Evolutionary conservation across 2,329 filamentous ascomycete genomes (phyloP).

Genomic region (Cytospora piceae): DNA sequence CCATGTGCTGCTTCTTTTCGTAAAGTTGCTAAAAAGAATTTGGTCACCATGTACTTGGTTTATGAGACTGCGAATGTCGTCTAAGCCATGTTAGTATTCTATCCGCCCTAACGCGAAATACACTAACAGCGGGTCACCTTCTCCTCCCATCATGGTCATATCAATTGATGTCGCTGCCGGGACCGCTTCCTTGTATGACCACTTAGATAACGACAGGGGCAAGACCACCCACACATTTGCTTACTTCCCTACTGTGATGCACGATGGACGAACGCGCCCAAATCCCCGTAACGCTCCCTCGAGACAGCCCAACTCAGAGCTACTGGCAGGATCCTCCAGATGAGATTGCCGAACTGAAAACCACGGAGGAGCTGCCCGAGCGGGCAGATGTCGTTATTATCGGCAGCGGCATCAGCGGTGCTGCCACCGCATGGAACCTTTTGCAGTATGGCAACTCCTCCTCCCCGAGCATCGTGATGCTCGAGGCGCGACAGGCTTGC

Average conservation of each 20-base stretch:
- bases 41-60: neutral
- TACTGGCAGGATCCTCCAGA: constrained; percentile 65
- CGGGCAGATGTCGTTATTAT: constrained; percentile 64
- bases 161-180: neutral
- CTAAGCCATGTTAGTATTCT: neutral
- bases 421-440: constrained; percentile 60
- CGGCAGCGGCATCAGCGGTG: constrained; percentile 68
- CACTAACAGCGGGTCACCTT: neutral
- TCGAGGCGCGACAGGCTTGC: constrained; percentile 68
- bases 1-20: too few relatives aligned
- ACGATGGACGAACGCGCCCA: constrained; percentile 43
- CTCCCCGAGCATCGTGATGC: constrained; percentile 56
- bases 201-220: neutral
- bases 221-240: neutral
- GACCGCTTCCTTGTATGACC: neutral
- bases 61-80: neutral
- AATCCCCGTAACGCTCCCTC: constrained; percentile 51
- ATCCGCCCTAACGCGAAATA: rapidly evolving
- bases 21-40: too few relatives aligned
- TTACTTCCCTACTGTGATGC: neutral
- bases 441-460: constrained; percentile 35
- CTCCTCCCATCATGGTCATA: neutral
- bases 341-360: constrained; percentile 54
- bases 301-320: constrained; percentile 55
- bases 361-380: constrained; percentile 53